Base-by-base conservation (phyloP, 208 protist species). In the Histomonas meleagridis region DNA sequence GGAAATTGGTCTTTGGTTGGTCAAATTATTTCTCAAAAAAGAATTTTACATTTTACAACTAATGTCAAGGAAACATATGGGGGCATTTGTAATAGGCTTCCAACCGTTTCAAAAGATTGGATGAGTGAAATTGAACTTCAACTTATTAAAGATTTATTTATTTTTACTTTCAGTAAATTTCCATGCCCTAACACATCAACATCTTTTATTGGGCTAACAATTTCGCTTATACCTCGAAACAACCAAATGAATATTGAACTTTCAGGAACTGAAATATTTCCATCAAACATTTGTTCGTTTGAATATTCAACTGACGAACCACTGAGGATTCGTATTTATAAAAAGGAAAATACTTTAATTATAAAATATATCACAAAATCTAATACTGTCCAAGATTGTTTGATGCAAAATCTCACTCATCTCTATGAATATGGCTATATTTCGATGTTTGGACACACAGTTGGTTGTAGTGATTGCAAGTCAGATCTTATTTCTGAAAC, bases 81-180 rank as follows among this genome's bases (percentile, higher is more conserved):
- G 4, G 76, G 76, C 5, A 10, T 86, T 38, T 86, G 76, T 28
- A 26, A 43, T 4, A 32, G 23, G 5, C 0, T 35, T 3, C 76
- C 40, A 51, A 86, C 76, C n/a, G 55, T 57, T 86, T 12, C 76
- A 18, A 86, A 86, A 2, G 46, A 55, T 86, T 86, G 76, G 76
- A 23, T 18, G 0, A 55, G 23, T 23, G 46, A 86, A 38, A 7
- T 86, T 16, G 76, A 86, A 51, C n/a, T 86, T 32, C n/a, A 40
- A 38, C 14, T 86, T 28, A n/a, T 38, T 38, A 16, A 40, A 32
- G 76, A 86, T 21, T 38, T 18, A 38, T 55, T 86, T 55, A 32
- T 51, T n/a, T 38, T 86, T 26, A 86, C 76, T 38, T 57, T 55
- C 3, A 40, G 76, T 38, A 51, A n/a, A 51, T 23, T 57, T 26